Conservation (phyloP, 2,329 filamentous ascomycete genomes). For the Aspergillus ustus region DNA sequence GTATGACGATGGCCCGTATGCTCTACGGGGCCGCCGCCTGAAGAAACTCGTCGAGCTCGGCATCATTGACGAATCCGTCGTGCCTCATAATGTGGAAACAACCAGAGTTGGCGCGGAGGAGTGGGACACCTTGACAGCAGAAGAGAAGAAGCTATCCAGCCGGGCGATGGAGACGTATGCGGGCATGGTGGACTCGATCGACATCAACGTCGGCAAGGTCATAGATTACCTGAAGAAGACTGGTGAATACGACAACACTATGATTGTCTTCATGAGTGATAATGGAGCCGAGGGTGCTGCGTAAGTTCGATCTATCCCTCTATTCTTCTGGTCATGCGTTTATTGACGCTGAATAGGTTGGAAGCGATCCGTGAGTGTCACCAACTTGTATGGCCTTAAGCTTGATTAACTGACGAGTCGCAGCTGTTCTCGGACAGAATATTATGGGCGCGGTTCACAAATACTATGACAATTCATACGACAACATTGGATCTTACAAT, state of each 20-base stretch:
- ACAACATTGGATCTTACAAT: constrained; percentile 3
- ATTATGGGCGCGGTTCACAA: neutral
- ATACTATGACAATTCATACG: constrained; percentile 4
- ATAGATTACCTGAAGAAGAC: constrained; percentile 51
- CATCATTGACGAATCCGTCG: constrained; percentile 48
- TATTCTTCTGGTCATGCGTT: neutral
- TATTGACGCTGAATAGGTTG: neutral
- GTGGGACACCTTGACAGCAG: constrained; percentile 46
- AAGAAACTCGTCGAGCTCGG: constrained; percentile 40
- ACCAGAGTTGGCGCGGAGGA: constrained; percentile 48
- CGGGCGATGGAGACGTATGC: constrained; percentile 57
- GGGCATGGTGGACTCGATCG: constrained; percentile 56
- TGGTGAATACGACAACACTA: constrained; percentile 55
- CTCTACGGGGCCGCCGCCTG: constrained; percentile 50
- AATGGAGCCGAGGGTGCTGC: constrained; percentile 53
- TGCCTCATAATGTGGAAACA: constrained; percentile 47
- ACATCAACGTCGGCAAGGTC: constrained; percentile 52
- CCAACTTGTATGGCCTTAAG: neutral
- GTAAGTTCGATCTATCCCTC: neutral
- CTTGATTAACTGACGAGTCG: neutral
- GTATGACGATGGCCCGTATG: constrained; percentile 57
- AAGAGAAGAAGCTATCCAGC: constrained; percentile 46
- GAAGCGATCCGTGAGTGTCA: neutral
- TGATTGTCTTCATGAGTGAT: constrained; percentile 56
- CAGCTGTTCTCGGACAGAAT: neutral